Conservation (phyloP, 495 filamentous ascomycete genomes). For the Penicillium antarcticum region DNA sequence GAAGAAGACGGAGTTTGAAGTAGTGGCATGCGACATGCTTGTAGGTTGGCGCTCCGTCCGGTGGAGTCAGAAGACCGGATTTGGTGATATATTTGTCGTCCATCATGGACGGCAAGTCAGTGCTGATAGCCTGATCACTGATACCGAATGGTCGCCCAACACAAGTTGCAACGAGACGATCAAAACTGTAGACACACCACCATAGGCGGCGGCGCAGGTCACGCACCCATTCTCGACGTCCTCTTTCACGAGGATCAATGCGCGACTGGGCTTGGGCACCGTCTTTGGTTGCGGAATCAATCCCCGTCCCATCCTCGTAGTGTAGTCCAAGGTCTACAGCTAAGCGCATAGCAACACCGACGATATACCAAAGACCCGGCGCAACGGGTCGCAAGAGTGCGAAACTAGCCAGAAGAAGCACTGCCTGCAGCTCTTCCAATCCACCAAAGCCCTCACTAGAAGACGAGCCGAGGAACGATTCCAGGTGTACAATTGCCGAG, state of each 20-base stretch:
- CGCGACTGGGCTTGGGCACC: conserved; percentile 28
- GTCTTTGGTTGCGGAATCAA: conserved; percentile 47
- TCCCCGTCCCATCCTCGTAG: conserved; percentile 80
- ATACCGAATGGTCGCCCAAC: conserved; percentile 93
- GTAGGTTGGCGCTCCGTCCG: conserved; percentile 62
- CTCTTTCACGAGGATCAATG: conserved; percentile 59
- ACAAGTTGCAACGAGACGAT: conserved; percentile 86
- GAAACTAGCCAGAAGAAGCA: conserved; percentile 86
- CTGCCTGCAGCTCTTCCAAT: conserved; percentile 88
- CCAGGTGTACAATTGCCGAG: conserved; percentile 85
- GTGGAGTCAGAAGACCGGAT: conserved; percentile 62
- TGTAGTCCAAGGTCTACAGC: conserved; percentile 91
- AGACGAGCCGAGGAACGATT: conserved; percentile 73
- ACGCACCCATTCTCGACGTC: conserved; percentile 79
- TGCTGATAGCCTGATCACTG: conserved; percentile 90
- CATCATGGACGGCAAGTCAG: conserved; percentile 82
- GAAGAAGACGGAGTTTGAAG: conserved; percentile 83
- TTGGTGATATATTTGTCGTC: conserved; percentile 90
- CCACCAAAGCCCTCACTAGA: conserved; percentile 67
- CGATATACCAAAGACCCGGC: conserved; percentile 95
- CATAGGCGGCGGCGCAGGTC: conserved; percentile 85
- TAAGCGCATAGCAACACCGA: conserved; percentile 84
- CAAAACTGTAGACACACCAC: conserved; percentile 96
- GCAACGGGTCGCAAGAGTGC: conserved; percentile 87
- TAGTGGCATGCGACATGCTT: conserved; percentile 90